Evolutionary conservation across 345 rosid species (phyloP).

Genomic region (Moricandia moricandioides): DNA sequence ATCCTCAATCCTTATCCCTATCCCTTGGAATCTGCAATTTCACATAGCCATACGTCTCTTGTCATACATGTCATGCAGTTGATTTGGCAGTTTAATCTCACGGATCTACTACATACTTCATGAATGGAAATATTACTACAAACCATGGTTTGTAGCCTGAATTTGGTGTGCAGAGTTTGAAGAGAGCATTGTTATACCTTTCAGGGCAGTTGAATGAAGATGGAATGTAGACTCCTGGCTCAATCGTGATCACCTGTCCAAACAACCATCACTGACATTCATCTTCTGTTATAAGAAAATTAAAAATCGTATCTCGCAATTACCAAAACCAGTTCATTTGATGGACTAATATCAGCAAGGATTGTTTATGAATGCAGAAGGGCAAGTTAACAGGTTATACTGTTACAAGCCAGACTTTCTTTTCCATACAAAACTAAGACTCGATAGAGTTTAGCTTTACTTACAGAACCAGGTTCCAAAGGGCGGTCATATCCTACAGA

Average conservation of each 20-base stretch:
- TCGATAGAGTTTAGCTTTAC: constrained; percentile 30
- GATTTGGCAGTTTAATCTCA: background rate
- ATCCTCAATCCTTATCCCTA: constrained; percentile 93
- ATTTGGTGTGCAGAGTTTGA: background rate
- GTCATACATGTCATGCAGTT: constrained; percentile 4
- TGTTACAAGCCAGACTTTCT: background rate
- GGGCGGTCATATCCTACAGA: constrained; percentile 63
- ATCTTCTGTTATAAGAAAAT: background rate
- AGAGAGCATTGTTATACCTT: constrained; percentile 46
- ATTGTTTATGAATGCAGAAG: background rate
- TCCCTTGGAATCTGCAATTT: constrained; percentile 67
- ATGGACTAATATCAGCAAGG: constrained; percentile 6
- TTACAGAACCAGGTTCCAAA: constrained; percentile 90
- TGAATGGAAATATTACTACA: too few species aligned
- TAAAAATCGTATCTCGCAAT: background rate
- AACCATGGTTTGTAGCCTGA: too few species aligned
- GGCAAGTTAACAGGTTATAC: background rate
- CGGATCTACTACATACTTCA: background rate
- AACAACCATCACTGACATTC: background rate
- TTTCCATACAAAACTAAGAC: background rate
- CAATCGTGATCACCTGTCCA: constrained; percentile 89
- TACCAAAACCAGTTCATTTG: constrained; percentile 6
- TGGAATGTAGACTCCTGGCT: constrained; percentile 93
- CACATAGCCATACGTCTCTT: background rate
- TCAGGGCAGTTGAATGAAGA: constrained; percentile 54